phyloP scores from a whole-genome alignment of 139 green algal species.

The Tetraselmis striata region DNA sequence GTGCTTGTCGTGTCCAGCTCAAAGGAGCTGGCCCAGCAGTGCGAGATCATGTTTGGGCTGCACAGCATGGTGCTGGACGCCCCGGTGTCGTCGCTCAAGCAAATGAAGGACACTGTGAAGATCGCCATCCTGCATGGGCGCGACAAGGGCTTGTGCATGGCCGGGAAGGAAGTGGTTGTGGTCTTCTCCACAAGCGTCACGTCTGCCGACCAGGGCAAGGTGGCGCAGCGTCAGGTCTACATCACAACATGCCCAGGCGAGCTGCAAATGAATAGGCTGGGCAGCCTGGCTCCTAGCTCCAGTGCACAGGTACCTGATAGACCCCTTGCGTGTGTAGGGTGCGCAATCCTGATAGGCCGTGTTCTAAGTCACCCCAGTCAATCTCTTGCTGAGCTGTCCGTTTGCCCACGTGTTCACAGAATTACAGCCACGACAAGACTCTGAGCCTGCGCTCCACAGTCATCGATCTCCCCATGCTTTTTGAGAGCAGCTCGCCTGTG shows the following conservation, averaged over 20 bases:
- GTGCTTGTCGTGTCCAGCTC: slow-evolving; percentile 51
- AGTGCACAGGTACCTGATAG: slow-evolving; percentile 14
- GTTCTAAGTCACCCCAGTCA: neutral
- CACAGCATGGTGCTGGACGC: slow-evolving; percentile 33
- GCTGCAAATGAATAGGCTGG: slow-evolving; percentile 30
- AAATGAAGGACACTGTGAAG: slow-evolving; percentile 20
- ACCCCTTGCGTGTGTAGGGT: no score
- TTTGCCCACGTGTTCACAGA: no score
- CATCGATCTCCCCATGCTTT: slow-evolving; percentile 46
- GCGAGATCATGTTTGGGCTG: slow-evolving; percentile 33
- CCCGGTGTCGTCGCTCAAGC: slow-evolving; percentile 20
- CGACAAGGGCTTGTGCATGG: slow-evolving; percentile 33
- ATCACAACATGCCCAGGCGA: slow-evolving; percentile 39
- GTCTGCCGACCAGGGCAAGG: neutral
- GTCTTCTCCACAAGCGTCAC: slow-evolving; percentile 35
- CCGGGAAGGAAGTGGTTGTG: slow-evolving; percentile 53
- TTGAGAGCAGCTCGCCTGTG: neutral
- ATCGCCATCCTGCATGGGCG: slow-evolving; percentile 34
- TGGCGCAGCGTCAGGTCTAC: slow-evolving; percentile 35
- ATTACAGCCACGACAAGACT: neutral
- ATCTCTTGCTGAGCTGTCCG: neutral
- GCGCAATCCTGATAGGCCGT: no score
- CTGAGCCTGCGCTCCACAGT: slow-evolving; percentile 25
- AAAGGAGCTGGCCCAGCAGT: slow-evolving; percentile 22
- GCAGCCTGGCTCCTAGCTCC: slow-evolving; percentile 25